A percentile compares a stretch with the other conserved stretches of the same genome.
Conservation (phyloP, 164 flowering plant species). For the Stephania japonica region DNA sequence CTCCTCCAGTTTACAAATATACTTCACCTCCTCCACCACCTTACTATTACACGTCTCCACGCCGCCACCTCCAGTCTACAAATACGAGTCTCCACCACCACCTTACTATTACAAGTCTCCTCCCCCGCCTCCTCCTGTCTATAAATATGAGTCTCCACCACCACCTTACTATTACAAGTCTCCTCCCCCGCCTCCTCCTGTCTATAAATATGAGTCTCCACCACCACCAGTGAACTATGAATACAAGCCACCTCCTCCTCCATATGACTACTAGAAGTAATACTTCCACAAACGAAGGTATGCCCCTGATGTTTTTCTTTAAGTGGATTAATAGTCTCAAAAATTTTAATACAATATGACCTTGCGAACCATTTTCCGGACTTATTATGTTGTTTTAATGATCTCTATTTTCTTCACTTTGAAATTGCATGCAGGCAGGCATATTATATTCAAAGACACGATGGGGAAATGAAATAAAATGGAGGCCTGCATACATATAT, state of each 20-base stretch:
- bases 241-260: slow-evolving; percentile 9
- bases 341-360: no score
- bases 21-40: slow-evolving; percentile 18
- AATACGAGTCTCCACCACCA: slow-evolving; percentile 17
- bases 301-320: not conserved
- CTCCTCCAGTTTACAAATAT: slow-evolving; percentile 16
- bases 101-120: slow-evolving; percentile 2
- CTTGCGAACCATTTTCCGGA: not conserved
- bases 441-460: not conserved
- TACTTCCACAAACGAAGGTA: not conserved
- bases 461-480: not conserved
- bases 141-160: slow-evolving; percentile 14
- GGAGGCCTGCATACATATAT: not conserved
- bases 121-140: slow-evolving; percentile 6
- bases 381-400: not conserved
- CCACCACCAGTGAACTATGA: slow-evolving; percentile 9
- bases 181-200: slow-evolving; percentile 3
- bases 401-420: not conserved
- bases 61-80: slow-evolving; percentile 11
- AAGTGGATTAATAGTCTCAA: not conserved
- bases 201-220: slow-evolving; percentile 13
- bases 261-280: not conserved
- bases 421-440: not conserved
- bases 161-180: slow-evolving; percentile 2
- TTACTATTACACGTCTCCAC: not conserved